phyloP scores from a whole-genome alignment of 768 basidiomycete genomes.

The Kwoniella dendrophila region DNA sequence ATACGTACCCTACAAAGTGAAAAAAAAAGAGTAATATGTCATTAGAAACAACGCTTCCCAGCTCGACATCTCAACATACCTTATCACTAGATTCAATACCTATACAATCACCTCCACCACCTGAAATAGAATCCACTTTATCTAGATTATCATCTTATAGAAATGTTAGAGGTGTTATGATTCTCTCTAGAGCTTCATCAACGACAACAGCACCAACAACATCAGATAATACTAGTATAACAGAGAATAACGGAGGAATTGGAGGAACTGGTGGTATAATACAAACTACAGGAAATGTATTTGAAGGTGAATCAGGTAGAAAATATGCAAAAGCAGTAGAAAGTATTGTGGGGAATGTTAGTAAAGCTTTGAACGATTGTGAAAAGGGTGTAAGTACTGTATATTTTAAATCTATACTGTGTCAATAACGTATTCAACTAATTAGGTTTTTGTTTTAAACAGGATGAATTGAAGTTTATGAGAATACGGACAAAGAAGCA shows the following conservation, averaged over 20 bases:
- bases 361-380: conserved; percentile 76
- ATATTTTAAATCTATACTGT: not conserved
- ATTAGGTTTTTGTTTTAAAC: not conserved
- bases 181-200: conserved; percentile 65
- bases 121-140: conserved; percentile 82
- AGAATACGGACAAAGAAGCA: conserved; percentile 87
- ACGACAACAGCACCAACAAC: not conserved
- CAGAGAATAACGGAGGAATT: not conserved
- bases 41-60: conserved; percentile 41
- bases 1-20: not conserved
- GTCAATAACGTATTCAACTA: not conserved
- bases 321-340: conserved; percentile 50
- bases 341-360: conserved; percentile 75
- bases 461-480: conserved; percentile 88
- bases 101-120: conserved; percentile 55
- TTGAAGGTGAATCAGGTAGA: conserved; percentile 52
- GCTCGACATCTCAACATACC: conserved; percentile 2
- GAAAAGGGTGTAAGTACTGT: conserved; percentile 63
- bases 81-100: not conserved
- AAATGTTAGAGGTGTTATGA: conserved; percentile 82
- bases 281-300: conserved; percentile 62
- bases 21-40: not conserved
- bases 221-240: not conserved
- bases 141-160: conserved; percentile 75
- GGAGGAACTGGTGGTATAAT: conserved; percentile 63